Base-by-base conservation (phyloP, 2,329 filamentous ascomycete genomes). In the Ilyonectria sp. region DNA sequence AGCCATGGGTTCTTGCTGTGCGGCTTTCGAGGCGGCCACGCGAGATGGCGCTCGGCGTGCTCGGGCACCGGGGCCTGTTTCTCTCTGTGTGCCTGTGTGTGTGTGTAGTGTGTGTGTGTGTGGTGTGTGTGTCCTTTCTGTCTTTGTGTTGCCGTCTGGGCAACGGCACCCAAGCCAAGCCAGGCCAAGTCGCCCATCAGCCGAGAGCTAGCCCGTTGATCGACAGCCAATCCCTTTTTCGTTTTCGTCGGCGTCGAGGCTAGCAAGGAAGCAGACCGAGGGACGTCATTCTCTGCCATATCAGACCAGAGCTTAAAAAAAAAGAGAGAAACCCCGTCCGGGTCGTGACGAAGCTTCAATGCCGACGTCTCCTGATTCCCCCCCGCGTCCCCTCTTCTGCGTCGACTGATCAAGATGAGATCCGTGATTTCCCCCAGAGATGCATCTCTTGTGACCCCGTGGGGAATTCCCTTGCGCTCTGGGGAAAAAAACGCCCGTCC, bases 1-100 rank as follows among this genome's bases (percentile, higher is more conserved):
- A 13, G 19, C 62, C 68, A 65, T 68, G 71, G 70, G 13, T 43
- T 8, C 17, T n/a, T n/a, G 4, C 40, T 59, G 64, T 69, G 68
- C 71, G 57, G 56, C 58, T 75, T 43, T 69, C 56, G 71, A 70
- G 72, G 69, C 71, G 67, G 69, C 74, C 74, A 76, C 74, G 74
- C 74, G 74, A 75, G 74, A 75, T 76, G 70, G 69, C 70, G 72
- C 70, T 35, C 33, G n/a, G 11, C 29, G 47, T 53, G 31, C 15
- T 62, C 43, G 19, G 35, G 43, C 19, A 55, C 13, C 40, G 26
- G 35, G 35, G 23, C 33, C 26, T 37, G 33, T 43, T 35, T 35
- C 50, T 43, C 15, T 49, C 21, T 40, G 21, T 55, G 26, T 50
- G 50, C 33, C n/a, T 33, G 47, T 31, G 46, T 21, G 31, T 23